Evolutionary conservation across 2,329 filamentous ascomycete genomes (phyloP).

Genomic region (Berkeleyomyces rouxiae): DNA sequence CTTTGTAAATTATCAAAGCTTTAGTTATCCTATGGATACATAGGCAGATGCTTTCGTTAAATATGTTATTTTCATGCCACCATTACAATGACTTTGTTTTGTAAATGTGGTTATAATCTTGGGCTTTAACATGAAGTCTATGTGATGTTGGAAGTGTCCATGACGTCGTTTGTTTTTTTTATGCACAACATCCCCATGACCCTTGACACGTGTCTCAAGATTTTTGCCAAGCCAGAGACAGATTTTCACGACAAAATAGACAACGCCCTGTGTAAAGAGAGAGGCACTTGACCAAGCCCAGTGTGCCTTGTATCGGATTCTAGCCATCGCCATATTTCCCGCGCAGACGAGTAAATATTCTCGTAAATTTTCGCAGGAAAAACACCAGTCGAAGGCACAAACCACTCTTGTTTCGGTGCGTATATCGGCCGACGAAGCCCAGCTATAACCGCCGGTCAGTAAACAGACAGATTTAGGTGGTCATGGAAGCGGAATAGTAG

Average conservation of each 20-base stretch:
- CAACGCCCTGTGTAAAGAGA: too few species aligned
- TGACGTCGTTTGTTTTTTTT: neutral
- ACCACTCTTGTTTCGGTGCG: neutral
- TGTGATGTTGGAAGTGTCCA: neutral
- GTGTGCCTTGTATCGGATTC: neutral
- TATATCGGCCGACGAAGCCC: conserved; percentile 6
- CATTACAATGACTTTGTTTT: neutral
- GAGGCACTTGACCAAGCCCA: neutral
- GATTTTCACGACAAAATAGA: too few species aligned
- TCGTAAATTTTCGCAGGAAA: neutral
- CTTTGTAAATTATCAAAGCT: too few species aligned
- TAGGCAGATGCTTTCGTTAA: neutral
- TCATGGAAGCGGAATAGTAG: neutral
- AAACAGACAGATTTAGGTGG: neutral
- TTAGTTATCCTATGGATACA: neutral
- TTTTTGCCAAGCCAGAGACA: too few species aligned
- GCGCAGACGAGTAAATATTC: neutral
- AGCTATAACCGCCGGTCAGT: conserved; percentile 11
- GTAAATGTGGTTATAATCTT: neutral
- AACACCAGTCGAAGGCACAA: neutral
- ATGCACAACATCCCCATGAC: neutral
- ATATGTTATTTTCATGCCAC: neutral
- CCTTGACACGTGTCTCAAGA: neutral
- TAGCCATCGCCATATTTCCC: neutral
- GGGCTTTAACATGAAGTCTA: neutral